Evolutionary conservation across 148 eudicot species (phyloP).

Genomic region (Silene conica): DNA sequence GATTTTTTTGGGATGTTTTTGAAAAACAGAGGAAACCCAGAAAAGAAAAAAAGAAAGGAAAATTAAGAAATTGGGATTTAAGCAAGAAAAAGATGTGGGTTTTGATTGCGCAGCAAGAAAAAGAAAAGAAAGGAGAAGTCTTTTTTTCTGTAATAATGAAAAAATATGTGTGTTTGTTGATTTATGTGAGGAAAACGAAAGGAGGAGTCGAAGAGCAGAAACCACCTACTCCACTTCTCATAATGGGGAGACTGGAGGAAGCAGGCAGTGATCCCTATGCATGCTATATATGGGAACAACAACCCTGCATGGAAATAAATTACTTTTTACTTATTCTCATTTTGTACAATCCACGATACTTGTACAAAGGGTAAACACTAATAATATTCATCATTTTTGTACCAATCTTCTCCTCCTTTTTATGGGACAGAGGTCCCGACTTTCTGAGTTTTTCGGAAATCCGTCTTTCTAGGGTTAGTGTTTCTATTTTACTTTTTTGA

Average conservation of each 20-base stretch:
- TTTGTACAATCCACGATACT: not conserved
- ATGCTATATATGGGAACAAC: constrained; percentile 7
- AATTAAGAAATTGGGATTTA: not conserved
- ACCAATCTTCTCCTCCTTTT: no score
- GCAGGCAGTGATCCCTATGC: not conserved
- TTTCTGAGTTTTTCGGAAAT: no score
- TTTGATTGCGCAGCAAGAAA: not conserved
- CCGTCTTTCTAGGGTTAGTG: no score
- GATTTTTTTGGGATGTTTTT: not conserved
- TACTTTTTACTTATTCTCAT: not conserved
- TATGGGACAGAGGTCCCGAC: no score
- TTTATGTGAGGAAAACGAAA: constrained; percentile 7
- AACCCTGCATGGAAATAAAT: constrained; percentile 7
- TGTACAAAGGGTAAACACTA: not conserved
- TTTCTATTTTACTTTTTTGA: no score
- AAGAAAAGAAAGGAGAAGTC: constrained; percentile 1
- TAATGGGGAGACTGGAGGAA: not conserved
- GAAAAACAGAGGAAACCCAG: constrained; percentile 21
- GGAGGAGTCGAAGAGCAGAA: not conserved
- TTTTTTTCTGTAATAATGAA: not conserved
- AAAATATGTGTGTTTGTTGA: not conserved
- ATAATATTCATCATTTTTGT: no score
- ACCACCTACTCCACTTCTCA: constrained; percentile 6
- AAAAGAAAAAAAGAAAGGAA: not conserved
- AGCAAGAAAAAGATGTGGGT: not conserved